A percentile compares a stretch with the other conserved stretches of the same genome.
These are phyloP conservation scores for Antitrichia curtipendula DNA, from an alignment of 225 moss, liverwort and hornwort genomes.

Conservation along the genomic window DNA sequence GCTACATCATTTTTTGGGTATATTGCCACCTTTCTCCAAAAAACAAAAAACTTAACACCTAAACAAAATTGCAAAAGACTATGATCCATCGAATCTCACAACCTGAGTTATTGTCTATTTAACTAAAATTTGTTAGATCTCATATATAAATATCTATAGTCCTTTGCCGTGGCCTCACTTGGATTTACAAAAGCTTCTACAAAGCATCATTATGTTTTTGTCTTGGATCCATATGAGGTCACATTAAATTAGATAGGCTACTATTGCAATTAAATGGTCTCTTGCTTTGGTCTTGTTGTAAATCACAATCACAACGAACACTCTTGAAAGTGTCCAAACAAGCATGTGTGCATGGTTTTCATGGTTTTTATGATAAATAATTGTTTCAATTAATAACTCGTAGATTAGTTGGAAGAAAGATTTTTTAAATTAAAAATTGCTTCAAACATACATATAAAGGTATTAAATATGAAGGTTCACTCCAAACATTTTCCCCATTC, in stretches of 20 bases:
- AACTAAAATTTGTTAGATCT: not conserved
- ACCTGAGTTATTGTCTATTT: not conserved
- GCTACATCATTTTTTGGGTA: too few relatives aligned
- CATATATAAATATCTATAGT: not conserved
- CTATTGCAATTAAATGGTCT: not conserved
- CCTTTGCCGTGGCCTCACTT: rapidly evolving
- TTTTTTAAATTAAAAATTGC: not conserved
- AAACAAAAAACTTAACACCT: too few relatives aligned
- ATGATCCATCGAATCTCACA: not conserved
- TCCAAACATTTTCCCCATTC: not conserved
- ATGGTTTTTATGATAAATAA: not conserved
- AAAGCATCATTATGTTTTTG: too few relatives aligned
- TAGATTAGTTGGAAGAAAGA: not conserved
- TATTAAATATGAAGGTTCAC: not conserved
- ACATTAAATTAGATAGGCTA: rapidly evolving
- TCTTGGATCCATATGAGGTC: rapidly evolving
- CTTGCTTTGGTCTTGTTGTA: not conserved
- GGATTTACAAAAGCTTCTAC: too few relatives aligned
- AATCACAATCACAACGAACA: not conserved
- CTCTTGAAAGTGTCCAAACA: not conserved
- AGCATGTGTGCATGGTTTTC: not conserved
- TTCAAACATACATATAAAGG: not conserved
- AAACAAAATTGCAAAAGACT: rapidly evolving
- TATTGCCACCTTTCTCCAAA: too few relatives aligned
- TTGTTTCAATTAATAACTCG: rapidly evolving